These are phyloP conservation scores for Rosa multiflora DNA, from an alignment of 306 rosid genomes.

Conservation along the genomic window DNA sequence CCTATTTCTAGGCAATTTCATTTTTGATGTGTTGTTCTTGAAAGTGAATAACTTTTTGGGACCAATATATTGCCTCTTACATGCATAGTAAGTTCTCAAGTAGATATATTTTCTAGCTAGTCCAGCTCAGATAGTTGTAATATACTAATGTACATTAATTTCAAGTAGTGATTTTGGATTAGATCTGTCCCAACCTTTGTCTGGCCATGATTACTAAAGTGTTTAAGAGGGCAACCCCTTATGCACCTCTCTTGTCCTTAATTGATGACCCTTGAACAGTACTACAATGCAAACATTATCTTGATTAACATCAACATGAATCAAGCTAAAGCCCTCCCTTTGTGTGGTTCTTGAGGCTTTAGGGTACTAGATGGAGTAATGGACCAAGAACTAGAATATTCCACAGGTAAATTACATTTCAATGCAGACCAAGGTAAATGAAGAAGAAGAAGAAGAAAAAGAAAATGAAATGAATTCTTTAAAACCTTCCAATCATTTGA, in stretches of 20 bases:
- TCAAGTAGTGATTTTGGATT: conserved; percentile 46
- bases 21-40: conserved; percentile 4
- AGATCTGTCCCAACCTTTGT: conserved; percentile 58
- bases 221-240: conserved; percentile 26
- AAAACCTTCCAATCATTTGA: conserved; percentile 21
- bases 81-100: neutral
- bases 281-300: conserved; percentile 3
- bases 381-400: neutral
- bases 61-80: conserved; percentile 11
- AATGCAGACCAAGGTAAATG: neutral
- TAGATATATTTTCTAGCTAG: conserved; percentile 19
- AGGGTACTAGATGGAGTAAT: neutral
- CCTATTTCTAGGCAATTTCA: conserved; percentile 20
- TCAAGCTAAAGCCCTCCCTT: too few species aligned
- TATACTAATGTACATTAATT: conserved; percentile 32
- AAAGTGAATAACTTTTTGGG: conserved; percentile 6
- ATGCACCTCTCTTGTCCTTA: conserved; percentile 20
- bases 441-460: neutral
- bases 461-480: neutral
- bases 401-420: neutral
- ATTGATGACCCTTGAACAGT: conserved; percentile 9
- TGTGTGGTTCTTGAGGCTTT: conserved; percentile 11
- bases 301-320: neutral
- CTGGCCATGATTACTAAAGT: conserved; percentile 42
- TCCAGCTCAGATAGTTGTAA: conserved; percentile 44